Evolutionary conservation across 2,329 filamentous ascomycete species (phyloP).

Genomic region (Colletotrichum sp.): DNA sequence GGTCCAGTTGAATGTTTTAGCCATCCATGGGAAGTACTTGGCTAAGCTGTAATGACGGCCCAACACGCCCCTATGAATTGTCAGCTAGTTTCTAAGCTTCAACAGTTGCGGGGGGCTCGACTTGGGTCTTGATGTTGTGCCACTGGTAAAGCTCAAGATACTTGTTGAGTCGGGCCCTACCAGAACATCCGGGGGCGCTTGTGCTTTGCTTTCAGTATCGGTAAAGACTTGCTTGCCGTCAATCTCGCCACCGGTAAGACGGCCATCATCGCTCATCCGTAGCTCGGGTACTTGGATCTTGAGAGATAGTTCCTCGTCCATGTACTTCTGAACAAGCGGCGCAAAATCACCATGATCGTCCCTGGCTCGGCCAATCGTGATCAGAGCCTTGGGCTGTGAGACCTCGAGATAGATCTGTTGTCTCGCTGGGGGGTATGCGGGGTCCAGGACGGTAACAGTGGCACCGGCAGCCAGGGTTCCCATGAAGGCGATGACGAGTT

Average conservation of each 20-base stretch:
- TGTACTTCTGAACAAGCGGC: constrained; percentile 51
- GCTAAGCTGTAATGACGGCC: constrained; percentile 87
- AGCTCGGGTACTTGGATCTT: constrained; percentile 78
- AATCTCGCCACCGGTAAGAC: constrained; percentile 68
- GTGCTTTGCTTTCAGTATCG: constrained; percentile 52
- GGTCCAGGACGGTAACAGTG: constrained; percentile 67
- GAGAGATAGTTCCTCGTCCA: constrained; percentile 74
- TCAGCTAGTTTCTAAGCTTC: background rate
- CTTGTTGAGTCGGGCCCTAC: constrained; percentile 87
- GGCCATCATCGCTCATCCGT: constrained; percentile 73
- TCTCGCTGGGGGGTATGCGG: constrained; percentile 79
- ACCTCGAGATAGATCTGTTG: constrained; percentile 50
- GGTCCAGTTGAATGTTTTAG: constrained; percentile 66
- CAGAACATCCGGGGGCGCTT: constrained; percentile 69
- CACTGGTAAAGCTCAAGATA: constrained; percentile 77
- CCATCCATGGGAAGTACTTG: constrained; percentile 96
- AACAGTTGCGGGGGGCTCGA: background rate
- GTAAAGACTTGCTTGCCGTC: constrained; percentile 73
- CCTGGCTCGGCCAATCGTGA: constrained; percentile 76
- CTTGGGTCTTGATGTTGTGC: constrained; percentile 68
- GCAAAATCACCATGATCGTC: constrained; percentile 56
- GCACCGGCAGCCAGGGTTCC: constrained; percentile 79
- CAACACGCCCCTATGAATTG: constrained; percentile 64
- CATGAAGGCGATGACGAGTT: background rate
- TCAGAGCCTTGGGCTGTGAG: constrained; percentile 57